Percentiles rank a stretch among this genome's conserved stretches.
Evolutionary conservation across 2,329 filamentous ascomycete species (phyloP).

Genomic region (Sclerotinia borealis): DNA sequence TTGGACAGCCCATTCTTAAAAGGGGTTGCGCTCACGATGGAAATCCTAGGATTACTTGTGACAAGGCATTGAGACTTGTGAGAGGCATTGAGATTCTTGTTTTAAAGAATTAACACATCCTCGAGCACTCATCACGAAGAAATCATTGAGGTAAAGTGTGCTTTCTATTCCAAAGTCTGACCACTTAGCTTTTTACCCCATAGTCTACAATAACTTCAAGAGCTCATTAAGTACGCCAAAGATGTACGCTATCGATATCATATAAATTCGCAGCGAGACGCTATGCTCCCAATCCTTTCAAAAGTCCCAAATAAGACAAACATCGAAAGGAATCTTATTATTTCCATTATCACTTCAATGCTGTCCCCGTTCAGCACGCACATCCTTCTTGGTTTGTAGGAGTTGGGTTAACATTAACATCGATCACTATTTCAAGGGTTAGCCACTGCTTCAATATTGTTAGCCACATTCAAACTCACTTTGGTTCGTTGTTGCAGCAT

Average conservation of each 20-base stretch:
- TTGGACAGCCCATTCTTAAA: neutral
- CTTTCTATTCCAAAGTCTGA: neutral
- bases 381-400: conserved; percentile 68
- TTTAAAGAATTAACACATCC: neutral
- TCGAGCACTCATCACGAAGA: neutral
- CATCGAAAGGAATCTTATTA: conserved; percentile 18
- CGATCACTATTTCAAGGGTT: conserved; percentile 62
- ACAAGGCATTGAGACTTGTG: neutral
- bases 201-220: conserved; percentile 9
- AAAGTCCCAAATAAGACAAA: conserved; percentile 25
- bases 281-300: conserved; percentile 32
- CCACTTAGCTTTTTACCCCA: neutral
- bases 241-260: conserved; percentile 25
- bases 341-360: conserved; percentile 6
- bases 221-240: conserved; percentile 14
- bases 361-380: conserved; percentile 46
- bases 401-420: conserved; percentile 77
- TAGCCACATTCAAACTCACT: conserved; percentile 51
- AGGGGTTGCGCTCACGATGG: neutral
- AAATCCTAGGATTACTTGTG: too few relatives aligned
- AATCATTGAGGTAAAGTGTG: neutral
- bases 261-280: conserved; percentile 29
- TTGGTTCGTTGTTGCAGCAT: conserved; percentile 64
- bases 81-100: neutral
- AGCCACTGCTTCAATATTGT: neutral